A percentile compares a stretch with the other conserved stretches of the same genome.
Evolutionary conservation across 1,284 basidiomycete genomes (phyloP).

Genomic region (Trametes hirsuta): DNA sequence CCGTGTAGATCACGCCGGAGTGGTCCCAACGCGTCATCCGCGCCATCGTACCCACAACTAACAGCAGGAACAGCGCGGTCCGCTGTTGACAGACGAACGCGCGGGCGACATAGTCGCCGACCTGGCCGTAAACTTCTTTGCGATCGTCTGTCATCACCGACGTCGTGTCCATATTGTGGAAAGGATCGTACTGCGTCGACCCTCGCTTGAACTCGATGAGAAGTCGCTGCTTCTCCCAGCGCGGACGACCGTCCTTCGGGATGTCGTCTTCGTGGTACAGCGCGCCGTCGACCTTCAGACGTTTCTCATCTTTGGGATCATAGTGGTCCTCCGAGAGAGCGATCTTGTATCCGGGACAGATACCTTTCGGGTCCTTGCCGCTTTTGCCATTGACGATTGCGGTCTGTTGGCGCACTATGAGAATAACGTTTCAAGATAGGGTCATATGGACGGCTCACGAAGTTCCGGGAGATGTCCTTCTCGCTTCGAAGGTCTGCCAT

Average conservation of each 20-base stretch:
- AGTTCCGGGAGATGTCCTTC: too few relatives aligned
- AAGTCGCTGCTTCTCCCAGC: constrained; percentile 1
- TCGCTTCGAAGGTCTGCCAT: too few relatives aligned
- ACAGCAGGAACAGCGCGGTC: constrained; percentile 10
- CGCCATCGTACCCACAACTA: constrained; percentile 2
- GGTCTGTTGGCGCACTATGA: too few relatives aligned
- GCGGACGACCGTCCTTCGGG: constrained; percentile 1
- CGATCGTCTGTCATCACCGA: not conserved
- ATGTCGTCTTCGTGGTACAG: not conserved
- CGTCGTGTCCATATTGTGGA: not conserved
- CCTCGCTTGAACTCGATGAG: constrained; percentile 9
- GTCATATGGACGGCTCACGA: too few relatives aligned
- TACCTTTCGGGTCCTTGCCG: too few relatives aligned
- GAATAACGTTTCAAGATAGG: too few relatives aligned
- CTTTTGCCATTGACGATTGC: too few relatives aligned
- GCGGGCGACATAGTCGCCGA: not conserved
- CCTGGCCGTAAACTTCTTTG: not conserved
- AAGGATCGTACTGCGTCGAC: not conserved
- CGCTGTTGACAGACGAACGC: constrained; percentile 12
- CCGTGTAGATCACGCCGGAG: constrained; percentile 9
- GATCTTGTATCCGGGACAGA: not conserved
- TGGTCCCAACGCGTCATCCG: constrained; percentile 19
- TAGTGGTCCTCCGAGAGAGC: not conserved
- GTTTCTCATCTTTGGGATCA: not conserved
- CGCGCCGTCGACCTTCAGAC: constrained; percentile 5